A percentile compares a stretch with the other conserved stretches of the same genome.
phyloP scores from a whole-genome alignment of 176 grass and related monocot genomes.

The Elymus sibiricus region DNA sequence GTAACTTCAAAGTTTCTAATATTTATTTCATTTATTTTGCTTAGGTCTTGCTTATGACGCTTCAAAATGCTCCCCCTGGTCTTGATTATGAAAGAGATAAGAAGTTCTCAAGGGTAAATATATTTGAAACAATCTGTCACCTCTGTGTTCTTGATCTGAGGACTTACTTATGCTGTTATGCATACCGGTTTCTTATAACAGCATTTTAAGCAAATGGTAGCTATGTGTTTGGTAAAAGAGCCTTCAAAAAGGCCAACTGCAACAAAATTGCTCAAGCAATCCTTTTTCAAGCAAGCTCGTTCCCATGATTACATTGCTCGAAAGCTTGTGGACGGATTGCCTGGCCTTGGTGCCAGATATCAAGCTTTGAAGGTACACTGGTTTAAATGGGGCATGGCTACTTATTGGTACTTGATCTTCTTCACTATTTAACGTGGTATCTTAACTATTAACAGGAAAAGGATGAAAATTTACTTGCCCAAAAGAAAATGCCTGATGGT shows the following conservation, averaged over 20 bases:
- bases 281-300: slow-evolving; percentile 95
- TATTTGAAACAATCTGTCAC: not conserved
- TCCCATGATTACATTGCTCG: slow-evolving; percentile 73
- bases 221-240: slow-evolving; percentile 95
- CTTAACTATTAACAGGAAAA: slow-evolving; percentile 60
- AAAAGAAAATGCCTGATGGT: slow-evolving; percentile 95
- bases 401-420: slow-evolving; percentile 15
- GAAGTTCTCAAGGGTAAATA: slow-evolving; percentile 81
- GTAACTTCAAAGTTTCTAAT: not conserved
- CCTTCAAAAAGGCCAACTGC: slow-evolving; percentile 79
- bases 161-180: not conserved
- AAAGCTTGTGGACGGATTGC: slow-evolving; percentile 91
- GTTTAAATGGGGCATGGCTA: slow-evolving; percentile 21
- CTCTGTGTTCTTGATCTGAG: not conserved
- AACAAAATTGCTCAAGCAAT: slow-evolving; percentile 75
- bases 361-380: slow-evolving; percentile 80
- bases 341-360: slow-evolving; percentile 75
- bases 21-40: not conserved
- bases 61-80: slow-evolving; percentile 88
- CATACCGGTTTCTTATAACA: slow-evolving; percentile 33
- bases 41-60: slow-evolving; percentile 94
- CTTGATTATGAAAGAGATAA: slow-evolving; percentile 89
- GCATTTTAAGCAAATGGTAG: slow-evolving; percentile 92
- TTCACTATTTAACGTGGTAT: slow-evolving; percentile 6
- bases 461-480: slow-evolving; percentile 82